phyloP scores from a whole-genome alignment of 2,329 filamentous ascomycete species.

The Trichoderma gracile region DNA sequence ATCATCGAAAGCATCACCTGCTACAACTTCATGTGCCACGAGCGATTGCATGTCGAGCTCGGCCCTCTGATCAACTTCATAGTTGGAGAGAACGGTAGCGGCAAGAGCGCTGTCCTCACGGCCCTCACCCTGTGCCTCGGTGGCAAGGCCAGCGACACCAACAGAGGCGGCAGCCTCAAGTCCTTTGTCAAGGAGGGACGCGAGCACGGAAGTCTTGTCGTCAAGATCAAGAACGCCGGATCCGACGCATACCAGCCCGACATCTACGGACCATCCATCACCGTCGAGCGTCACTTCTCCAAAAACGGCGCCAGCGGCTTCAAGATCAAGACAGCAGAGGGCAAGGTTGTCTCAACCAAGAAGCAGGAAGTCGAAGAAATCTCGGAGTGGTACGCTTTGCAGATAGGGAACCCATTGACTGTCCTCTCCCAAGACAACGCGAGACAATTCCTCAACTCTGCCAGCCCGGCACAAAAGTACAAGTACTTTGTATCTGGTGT shows the following conservation, averaged over 20 bases:
- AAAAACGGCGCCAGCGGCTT: slow-evolving; percentile 75
- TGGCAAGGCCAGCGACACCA: slow-evolving; percentile 88
- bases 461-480: slow-evolving; percentile 83
- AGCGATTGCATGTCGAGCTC: slow-evolving; percentile 76
- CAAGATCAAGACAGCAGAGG: slow-evolving; percentile 76
- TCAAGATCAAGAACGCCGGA: slow-evolving; percentile 89
- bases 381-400: slow-evolving; percentile 86
- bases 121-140: slow-evolving; percentile 93
- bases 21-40: slow-evolving; percentile 96
- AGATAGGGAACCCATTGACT: slow-evolving; percentile 96
- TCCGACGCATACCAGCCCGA: slow-evolving; percentile 80
- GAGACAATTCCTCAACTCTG: slow-evolving; percentile 85
- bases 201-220: slow-evolving; percentile 72
- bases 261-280: slow-evolving; percentile 79
- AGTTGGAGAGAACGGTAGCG: slow-evolving; percentile 94
- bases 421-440: slow-evolving; percentile 95
- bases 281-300: slow-evolving; percentile 87
- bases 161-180: slow-evolving; percentile 86
- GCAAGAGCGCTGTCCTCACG: slow-evolving; percentile 93
- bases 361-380: slow-evolving; percentile 89
- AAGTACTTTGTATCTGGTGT: slow-evolving; percentile 95
- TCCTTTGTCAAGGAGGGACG: slow-evolving; percentile 87
- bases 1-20: slow-evolving; percentile 87
- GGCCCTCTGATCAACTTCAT: slow-evolving; percentile 97
- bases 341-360: slow-evolving; percentile 74